Evolutionary conservation across 1,139 yeast genomes (phyloP).

Genomic region (Scheffersomyces titani): DNA sequence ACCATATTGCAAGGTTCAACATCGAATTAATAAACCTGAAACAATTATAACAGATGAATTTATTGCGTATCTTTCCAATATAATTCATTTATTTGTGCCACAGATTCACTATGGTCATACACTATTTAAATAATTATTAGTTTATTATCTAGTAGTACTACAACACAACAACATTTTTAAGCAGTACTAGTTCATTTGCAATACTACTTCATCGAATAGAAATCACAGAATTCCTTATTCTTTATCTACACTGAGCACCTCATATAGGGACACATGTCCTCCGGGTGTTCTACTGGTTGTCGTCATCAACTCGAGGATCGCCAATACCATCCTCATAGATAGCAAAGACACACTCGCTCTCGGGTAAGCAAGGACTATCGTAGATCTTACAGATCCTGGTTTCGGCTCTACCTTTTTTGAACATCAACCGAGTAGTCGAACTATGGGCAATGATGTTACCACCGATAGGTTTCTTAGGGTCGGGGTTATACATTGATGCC

Average conservation of each 20-base stretch:
- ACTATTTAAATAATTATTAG: background rate
- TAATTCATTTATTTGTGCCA: background rate
- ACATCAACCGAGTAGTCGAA: constrained; percentile 87
- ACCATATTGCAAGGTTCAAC: background rate
- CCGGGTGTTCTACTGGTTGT: constrained; percentile 15
- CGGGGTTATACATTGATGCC: constrained; percentile 81
- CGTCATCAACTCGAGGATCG: constrained; percentile 85
- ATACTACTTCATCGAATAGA: background rate
- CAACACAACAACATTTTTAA: background rate
- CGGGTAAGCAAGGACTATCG: constrained; percentile 95
- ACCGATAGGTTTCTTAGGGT: constrained; percentile 99
- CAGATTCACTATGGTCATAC: background rate
- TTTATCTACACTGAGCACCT: background rate
- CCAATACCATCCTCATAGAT: constrained; percentile 97
- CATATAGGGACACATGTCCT: background rate
- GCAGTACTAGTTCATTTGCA: background rate
- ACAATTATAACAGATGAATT: too few species aligned
- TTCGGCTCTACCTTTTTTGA: constrained; percentile 89
- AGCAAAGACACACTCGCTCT: constrained; percentile 92
- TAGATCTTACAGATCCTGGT: constrained; percentile 92
- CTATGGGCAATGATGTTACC: constrained; percentile 98
- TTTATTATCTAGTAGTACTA: background rate
- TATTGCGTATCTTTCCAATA: background rate
- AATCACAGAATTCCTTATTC: background rate
- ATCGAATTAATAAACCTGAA: too few species aligned